Conservation (phyloP, 1,139 yeast species). For the Protomyces macrosporus region DNA sequence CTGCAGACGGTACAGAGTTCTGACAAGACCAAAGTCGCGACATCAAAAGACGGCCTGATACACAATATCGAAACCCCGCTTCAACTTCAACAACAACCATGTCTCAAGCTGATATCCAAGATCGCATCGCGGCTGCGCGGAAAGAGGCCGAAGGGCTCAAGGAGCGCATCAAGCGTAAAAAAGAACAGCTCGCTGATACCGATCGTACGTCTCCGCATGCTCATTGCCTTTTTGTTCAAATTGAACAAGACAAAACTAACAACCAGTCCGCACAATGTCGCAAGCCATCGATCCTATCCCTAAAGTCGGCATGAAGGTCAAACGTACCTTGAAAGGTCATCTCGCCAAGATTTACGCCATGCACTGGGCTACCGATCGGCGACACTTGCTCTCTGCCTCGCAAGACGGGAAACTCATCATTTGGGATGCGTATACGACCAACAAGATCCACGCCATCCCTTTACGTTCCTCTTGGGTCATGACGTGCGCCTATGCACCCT, state of each 20-base stretch:
- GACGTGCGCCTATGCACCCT: constrained; percentile 67
- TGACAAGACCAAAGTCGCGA: no score
- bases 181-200: constrained; percentile 31
- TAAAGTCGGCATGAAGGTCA: constrained; percentile 30
- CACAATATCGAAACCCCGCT: neutral
- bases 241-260: neutral
- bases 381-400: constrained; percentile 61
- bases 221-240: neutral
- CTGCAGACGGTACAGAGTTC: no score
- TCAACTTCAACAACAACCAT: neutral
- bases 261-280: constrained; percentile 26
- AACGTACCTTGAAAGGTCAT: constrained; percentile 53
- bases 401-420: constrained; percentile 82
- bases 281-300: constrained; percentile 29
- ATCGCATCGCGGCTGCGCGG: constrained; percentile 32
- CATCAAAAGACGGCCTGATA: no score
- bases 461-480: constrained; percentile 66
- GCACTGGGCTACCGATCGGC: constrained; percentile 62
- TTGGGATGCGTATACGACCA: constrained; percentile 76
- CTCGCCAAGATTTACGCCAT: constrained; percentile 65
- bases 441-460: constrained; percentile 61
- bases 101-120: constrained; percentile 28
- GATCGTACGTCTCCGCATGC: constrained; percentile 27
- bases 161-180: constrained; percentile 31
- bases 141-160: constrained; percentile 31